Base-by-base conservation (phyloP, 352 stramenopile species). In the Globisporangium apiculatum region DNA sequence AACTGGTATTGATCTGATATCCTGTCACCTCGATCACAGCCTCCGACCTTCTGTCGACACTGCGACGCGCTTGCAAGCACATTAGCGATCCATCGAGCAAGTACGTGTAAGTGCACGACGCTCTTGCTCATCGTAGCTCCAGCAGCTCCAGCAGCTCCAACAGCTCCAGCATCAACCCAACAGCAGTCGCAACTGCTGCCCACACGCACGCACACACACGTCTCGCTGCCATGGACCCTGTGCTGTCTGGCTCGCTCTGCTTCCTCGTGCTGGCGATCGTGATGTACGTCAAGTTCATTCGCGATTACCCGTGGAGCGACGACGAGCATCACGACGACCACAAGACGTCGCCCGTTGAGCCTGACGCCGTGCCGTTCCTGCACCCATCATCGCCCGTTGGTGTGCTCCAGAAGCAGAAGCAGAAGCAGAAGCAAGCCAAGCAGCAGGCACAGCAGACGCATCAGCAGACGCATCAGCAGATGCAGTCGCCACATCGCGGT, bases 241-340 rank as follows among this genome's bases (percentile, higher is more conserved):
- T 94, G 62, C 71, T 94, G 41, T 88, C 84, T 36, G 84, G 84
- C n/a, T 94, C 84, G 66, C 71, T 94, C 35, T 94, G 84, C 62
- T 94, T 94, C 63, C 66, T 94, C 51, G 81, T 89, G 65, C 68
- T 94, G 50, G 83, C 84, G 55, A 86, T 94, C 57, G 76, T 86
- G 60, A 90, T 94, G 84, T 94, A 94, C 68, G 76, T 94, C 60
- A 89, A 89, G 58, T 94, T 94, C 56, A 89, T 94, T 58, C 76
- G 83, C 52, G 79, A 89, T 62, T 75, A 88, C 58, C 78, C 73
- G 55, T 75, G 73, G 70, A 51, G 70, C 48, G 79, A 86, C 50
- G 82, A 87, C 48, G 74, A 86, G 42, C 55, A 80, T 6, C 56
- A 66, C 43, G 54, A 58, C 31, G 69, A 81, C 58, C 69, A 77